These are phyloP conservation scores for Vitis rupestris DNA, from an alignment of 164 flowering plant species.

Conservation along the genomic window DNA sequence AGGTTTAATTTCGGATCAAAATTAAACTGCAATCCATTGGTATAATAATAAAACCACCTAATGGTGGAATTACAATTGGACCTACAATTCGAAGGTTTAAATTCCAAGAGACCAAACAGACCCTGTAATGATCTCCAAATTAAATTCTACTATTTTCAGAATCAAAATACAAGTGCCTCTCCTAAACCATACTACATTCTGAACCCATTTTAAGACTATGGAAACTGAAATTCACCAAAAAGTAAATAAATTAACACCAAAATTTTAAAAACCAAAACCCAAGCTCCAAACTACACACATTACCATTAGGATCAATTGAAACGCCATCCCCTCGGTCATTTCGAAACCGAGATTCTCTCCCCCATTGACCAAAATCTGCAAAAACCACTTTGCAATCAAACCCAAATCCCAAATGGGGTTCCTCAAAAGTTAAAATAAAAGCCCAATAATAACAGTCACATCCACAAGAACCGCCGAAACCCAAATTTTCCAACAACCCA, in stretches of 20 bases:
- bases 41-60: too few relatives aligned
- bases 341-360: constrained; percentile 34
- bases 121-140: too few relatives aligned
- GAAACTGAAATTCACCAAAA: not conserved
- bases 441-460: not conserved
- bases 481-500: not conserved
- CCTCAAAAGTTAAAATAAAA: not conserved
- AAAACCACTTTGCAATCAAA: constrained; percentile 1
- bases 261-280: not conserved
- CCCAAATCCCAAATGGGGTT: constrained; percentile 3
- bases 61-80: too few relatives aligned
- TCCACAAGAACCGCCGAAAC: not conserved
- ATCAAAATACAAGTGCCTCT: too few relatives aligned
- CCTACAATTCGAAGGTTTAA: too few relatives aligned
- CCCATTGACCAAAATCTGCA: constrained; percentile 39
- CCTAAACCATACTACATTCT: too few relatives aligned
- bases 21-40: too few relatives aligned
- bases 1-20: too few relatives aligned
- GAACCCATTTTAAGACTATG: too few relatives aligned
- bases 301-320: constrained; percentile 45
- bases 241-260: not conserved
- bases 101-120: too few relatives aligned
- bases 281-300: constrained; percentile 2
- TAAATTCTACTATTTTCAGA: too few relatives aligned
- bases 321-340: constrained; percentile 24